These are phyloP conservation scores for Pseudogymnoascus sp. DNA, from an alignment of 2,329 filamentous ascomycete species.

Conservation along the genomic window DNA sequence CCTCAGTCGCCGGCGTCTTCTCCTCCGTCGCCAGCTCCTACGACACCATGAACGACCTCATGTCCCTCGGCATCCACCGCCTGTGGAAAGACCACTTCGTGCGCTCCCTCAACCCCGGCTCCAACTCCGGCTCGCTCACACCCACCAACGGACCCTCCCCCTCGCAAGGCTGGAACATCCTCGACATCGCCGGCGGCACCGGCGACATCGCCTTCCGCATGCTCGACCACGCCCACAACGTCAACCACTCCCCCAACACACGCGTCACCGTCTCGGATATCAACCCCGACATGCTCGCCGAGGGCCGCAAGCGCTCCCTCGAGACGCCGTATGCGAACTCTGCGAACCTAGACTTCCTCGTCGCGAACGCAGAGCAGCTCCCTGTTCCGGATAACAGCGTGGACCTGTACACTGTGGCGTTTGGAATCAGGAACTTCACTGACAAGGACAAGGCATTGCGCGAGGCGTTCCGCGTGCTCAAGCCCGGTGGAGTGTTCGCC, in stretches of 20 bases:
- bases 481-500: slow-evolving; percentile 91
- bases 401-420: slow-evolving; percentile 94
- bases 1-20: slow-evolving; percentile 76
- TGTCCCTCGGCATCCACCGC: slow-evolving; percentile 95
- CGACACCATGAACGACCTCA: slow-evolving; percentile 98
- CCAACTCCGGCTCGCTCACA: slow-evolving; percentile 23
- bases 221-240: slow-evolving; percentile 74
- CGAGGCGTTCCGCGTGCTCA: slow-evolving; percentile 82
- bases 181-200: slow-evolving; percentile 94
- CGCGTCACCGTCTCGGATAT: slow-evolving; percentile 92
- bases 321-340: slow-evolving; percentile 47
- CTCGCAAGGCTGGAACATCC: slow-evolving; percentile 63
- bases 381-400: slow-evolving; percentile 62
- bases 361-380: slow-evolving; percentile 83
- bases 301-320: slow-evolving; percentile 72
- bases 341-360: slow-evolving; percentile 63
- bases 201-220: slow-evolving; percentile 97
- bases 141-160: slow-evolving; percentile 37
- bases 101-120: slow-evolving; percentile 68
- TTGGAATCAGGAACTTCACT: slow-evolving; percentile 95
- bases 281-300: slow-evolving; percentile 88
- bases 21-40: slow-evolving; percentile 72
- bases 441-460: slow-evolving; percentile 75
- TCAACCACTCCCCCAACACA: slow-evolving; percentile 73
- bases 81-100: slow-evolving; percentile 98